These are phyloP conservation scores for Agapanthus africanus DNA, from an alignment of 106 monocot genomes.

Conservation along the genomic window DNA sequence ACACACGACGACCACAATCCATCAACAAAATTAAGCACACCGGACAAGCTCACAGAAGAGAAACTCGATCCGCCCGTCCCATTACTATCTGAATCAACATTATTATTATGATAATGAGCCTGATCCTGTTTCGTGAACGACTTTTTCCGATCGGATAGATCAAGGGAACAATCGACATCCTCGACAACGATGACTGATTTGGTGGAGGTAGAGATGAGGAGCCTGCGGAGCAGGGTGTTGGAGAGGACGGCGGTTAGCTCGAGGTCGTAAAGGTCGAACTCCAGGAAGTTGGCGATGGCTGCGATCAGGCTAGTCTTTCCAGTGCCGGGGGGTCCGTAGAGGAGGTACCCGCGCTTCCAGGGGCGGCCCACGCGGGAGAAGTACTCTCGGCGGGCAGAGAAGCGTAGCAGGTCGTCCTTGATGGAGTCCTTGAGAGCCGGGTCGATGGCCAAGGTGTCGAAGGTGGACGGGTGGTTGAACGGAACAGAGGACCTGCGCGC, in stretches of 20 bases:
- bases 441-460: conserved; percentile 24
- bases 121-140: too few relatives aligned
- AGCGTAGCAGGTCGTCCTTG: conserved; percentile 23
- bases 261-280: conserved; percentile 31
- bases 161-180: conserved; percentile 40
- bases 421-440: conserved; percentile 7
- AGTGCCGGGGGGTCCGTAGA: conserved; percentile 50
- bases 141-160: conserved; percentile 31
- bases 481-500: conserved; percentile 9
- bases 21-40: conserved; percentile 41
- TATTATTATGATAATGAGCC: too few relatives aligned
- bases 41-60: conserved; percentile 21
- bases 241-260: conserved; percentile 44
- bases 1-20: conserved; percentile 47
- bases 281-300: conserved; percentile 52
- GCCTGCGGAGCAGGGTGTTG: conserved; percentile 39
- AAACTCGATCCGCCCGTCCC: not conserved
- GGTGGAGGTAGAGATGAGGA: conserved; percentile 32
- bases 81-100: not conserved
- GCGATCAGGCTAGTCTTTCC: conserved; percentile 55
- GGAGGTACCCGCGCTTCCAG: conserved; percentile 36
- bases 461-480: conserved; percentile 16
- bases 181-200: conserved; percentile 47
- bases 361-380: conserved; percentile 35
- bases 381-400: conserved; percentile 25